Base-by-base conservation (phyloP, 179 eudicot genomes). In the Spinacia oleracea region DNA sequence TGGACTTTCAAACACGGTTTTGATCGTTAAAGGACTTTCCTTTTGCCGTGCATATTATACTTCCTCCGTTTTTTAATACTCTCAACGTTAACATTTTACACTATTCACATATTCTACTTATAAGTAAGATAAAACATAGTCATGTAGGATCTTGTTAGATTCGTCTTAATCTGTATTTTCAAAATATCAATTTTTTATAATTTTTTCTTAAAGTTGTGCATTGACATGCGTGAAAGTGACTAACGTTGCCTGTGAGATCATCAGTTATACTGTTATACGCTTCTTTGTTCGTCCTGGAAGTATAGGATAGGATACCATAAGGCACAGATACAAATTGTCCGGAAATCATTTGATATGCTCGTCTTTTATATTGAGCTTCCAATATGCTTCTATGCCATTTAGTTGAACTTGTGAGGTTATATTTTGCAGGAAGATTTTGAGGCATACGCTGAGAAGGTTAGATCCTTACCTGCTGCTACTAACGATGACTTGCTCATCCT, bases 401-500 rank as follows among this genome's bases (percentile, higher is more conserved):
- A 66, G 46, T 55, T 75, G 21, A 67, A 71, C 15, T 72, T 55
- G 32, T 72, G 34, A 76, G 31, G 35, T 29, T 20, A 65, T 75
- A 34, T 25, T 64, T 34, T 42, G 34, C 85, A 95, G 98, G 99
- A 96, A 82, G 97, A 96, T 21, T 96, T 96, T 82, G 92, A 96
- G 64, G 79, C 83, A 84, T 25, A 92, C 59, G 94, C 99, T 75
- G 91, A 84, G 88, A 96, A 93, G 82, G 94, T 87, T 58, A 93
- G 82, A 85, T 78, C 89, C 62, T 82, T 96, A 81, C 89, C 99
- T 1, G 79, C 11, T 20, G 81, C 94, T 31, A 46, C 87, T 58
- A 88, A 96, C 46, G 98, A 93, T 62, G 87, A 88, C 87, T 76
- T 81, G 88, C 97, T 96, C 80, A 90, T 92, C 68, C 77, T 96